Conservation (phyloP, 225 moss, liverwort and hornwort species). For the Pseudoscleropodium purum region DNA sequence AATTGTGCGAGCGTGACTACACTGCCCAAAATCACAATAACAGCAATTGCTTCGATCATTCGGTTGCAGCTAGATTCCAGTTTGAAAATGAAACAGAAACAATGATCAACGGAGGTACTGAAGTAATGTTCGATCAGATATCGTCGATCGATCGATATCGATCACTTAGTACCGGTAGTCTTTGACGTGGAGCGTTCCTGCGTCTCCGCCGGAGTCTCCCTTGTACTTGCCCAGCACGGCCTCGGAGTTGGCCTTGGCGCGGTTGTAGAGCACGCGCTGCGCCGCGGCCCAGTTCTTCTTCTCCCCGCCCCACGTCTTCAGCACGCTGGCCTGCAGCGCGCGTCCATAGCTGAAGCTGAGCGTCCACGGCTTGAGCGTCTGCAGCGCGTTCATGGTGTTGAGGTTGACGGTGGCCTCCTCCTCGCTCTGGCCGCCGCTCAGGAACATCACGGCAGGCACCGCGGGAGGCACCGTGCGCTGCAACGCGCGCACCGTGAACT, state of each 20-base stretch:
- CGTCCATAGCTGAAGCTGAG: constrained; percentile 52
- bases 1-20: background rate
- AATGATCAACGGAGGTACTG: background rate
- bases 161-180: constrained; percentile 28
- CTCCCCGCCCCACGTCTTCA: constrained; percentile 50
- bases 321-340: constrained; percentile 43
- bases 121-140: no score
- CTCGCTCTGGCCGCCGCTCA: constrained; percentile 47
- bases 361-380: constrained; percentile 50
- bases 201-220: constrained; percentile 48
- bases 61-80: background rate
- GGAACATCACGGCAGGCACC: constrained; percentile 35
- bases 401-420: constrained; percentile 44
- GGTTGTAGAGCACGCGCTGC: constrained; percentile 43
- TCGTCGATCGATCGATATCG: background rate
- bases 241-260: constrained; percentile 47
- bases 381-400: constrained; percentile 49
- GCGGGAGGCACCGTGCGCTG: constrained; percentile 48
- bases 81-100: background rate
- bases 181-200: constrained; percentile 37
- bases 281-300: constrained; percentile 50
- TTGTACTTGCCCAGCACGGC: constrained; percentile 44
- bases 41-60: background rate
- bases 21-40: background rate
- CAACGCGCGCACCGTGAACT: constrained; percentile 47